Evolutionary conservation across 1,284 basidiomycete species (phyloP).

Genomic region (Vanrija pseudolonga): DNA sequence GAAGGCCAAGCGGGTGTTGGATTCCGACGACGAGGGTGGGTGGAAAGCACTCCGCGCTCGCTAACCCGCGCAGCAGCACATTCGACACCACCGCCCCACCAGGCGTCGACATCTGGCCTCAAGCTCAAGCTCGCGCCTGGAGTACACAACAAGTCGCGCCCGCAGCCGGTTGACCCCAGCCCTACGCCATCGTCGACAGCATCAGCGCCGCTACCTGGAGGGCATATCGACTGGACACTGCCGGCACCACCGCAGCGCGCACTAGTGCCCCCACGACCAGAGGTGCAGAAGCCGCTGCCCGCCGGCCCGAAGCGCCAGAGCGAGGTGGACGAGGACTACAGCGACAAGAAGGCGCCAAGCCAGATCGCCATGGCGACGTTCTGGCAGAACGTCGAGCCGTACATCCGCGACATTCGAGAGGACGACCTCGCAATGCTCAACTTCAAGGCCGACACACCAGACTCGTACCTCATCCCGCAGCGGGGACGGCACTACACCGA

Average conservation of each 20-base stretch:
- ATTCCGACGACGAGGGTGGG: slow-evolving; percentile 68
- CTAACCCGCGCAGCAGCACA: slow-evolving; percentile 29
- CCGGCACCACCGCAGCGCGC: slow-evolving; percentile 38
- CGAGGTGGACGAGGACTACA: slow-evolving; percentile 82
- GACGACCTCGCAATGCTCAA: slow-evolving; percentile 87
- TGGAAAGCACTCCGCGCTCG: slow-evolving; percentile 6
- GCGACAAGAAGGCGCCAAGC: slow-evolving; percentile 64
- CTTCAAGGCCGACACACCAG: slow-evolving; percentile 76
- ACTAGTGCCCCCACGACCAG: slow-evolving; percentile 63
- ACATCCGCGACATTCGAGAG: slow-evolving; percentile 76
- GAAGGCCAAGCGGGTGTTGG: slow-evolving; percentile 68
- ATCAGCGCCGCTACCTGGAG: slow-evolving; percentile 38
- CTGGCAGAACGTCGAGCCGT: slow-evolving; percentile 78
- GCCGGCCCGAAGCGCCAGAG: slow-evolving; percentile 73
- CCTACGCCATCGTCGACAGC: slow-evolving; percentile 35
- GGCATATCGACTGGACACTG: slow-evolving; percentile 41
- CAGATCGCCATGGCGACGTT: slow-evolving; percentile 62
- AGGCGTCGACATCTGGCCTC: slow-evolving; percentile 33
- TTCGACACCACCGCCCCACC: slow-evolving; percentile 46
- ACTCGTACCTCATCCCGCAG: slow-evolving; percentile 78
- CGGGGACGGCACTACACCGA: slow-evolving; percentile 85
- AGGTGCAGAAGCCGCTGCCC: slow-evolving; percentile 62
- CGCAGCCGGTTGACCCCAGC: slow-evolving; percentile 47
- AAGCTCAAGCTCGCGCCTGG: slow-evolving; percentile 37
- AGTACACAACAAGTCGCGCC: slow-evolving; percentile 26